Conservation (phyloP, 345 rosid species). For the Citrus inodora region DNA sequence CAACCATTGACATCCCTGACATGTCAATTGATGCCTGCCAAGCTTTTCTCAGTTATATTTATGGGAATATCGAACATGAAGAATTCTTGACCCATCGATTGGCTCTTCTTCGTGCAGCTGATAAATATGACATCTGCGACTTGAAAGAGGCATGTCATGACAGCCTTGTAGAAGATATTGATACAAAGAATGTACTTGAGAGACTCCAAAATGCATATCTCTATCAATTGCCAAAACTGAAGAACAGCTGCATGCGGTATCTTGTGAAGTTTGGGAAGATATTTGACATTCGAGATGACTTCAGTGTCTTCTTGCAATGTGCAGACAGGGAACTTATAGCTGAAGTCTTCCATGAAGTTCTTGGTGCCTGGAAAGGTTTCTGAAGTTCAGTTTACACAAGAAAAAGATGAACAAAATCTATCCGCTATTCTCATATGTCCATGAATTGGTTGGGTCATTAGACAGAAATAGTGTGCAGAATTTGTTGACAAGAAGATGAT, state of each 20-base stretch:
- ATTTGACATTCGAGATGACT: slow-evolving; percentile 79
- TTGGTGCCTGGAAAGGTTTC: slow-evolving; percentile 89
- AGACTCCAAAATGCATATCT: slow-evolving; percentile 80
- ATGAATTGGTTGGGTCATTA: slow-evolving; percentile 11
- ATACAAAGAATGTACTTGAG: slow-evolving; percentile 73
- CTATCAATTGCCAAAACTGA: slow-evolving; percentile 64
- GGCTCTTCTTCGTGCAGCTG: slow-evolving; percentile 77
- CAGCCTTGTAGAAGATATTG: slow-evolving; percentile 83
- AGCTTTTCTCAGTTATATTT: slow-evolving; percentile 72
- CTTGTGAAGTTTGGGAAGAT: slow-evolving; percentile 95
- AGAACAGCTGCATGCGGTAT: slow-evolving; percentile 73
- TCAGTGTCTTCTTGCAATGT: slow-evolving; percentile 60
- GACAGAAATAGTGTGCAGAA: slow-evolving; percentile 27
- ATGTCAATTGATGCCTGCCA: slow-evolving; percentile 81
- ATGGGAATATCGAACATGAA: slow-evolving; percentile 66
- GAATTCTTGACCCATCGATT: slow-evolving; percentile 74
- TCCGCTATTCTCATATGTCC: not conserved
- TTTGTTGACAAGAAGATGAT: slow-evolving; percentile 32
- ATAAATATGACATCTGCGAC: slow-evolving; percentile 76
- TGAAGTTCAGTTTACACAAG: slow-evolving; percentile 21
- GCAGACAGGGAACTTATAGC: slow-evolving; percentile 82
- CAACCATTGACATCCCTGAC: slow-evolving; percentile 68
- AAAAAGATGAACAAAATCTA: not conserved
- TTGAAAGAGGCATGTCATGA: slow-evolving; percentile 82
- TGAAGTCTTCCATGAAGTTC: slow-evolving; percentile 83